Percentiles rank a stretch among this genome's conserved stretches.
These are phyloP conservation scores for Stagonosporopsis chrysanthemi DNA, from an alignment of 2,329 filamentous ascomycete genomes.

Conservation along the genomic window DNA sequence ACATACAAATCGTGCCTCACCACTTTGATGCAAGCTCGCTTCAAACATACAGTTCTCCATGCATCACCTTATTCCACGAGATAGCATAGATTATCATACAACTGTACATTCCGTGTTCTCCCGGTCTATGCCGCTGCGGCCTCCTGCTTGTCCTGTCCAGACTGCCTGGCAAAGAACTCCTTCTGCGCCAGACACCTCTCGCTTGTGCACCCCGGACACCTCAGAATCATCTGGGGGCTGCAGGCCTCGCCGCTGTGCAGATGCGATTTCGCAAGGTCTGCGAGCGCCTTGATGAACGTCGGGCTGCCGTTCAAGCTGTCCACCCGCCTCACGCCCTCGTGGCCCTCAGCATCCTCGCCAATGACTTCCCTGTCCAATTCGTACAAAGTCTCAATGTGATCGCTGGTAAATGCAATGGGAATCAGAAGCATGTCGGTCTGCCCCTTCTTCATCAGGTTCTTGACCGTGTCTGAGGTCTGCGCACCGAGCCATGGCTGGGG, in stretches of 20 bases:
- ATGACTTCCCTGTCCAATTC: conserved; percentile 96
- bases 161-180: conserved; percentile 66
- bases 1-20: not conserved
- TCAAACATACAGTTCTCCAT: not conserved
- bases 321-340: conserved; percentile 75
- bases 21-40: not conserved
- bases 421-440: conserved; percentile 91
- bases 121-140: conserved; percentile 21
- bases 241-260: conserved; percentile 73
- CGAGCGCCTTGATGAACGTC: conserved; percentile 88
- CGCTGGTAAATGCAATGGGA: conserved; percentile 97
- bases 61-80: not conserved
- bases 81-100: conserved; percentile 19
- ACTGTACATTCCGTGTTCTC: conserved; percentile 11
- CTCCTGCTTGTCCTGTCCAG: conserved; percentile 36
- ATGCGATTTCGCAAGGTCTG: conserved; percentile 84
- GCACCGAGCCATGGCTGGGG: conserved; percentile 95
- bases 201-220: conserved; percentile 93
- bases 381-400: conserved; percentile 96
- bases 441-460: conserved; percentile 87
- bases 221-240: conserved; percentile 84
- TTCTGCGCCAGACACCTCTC: conserved; percentile 83
- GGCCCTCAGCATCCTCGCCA: conserved; percentile 70
- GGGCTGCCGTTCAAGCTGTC: conserved; percentile 92
- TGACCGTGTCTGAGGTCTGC: conserved; percentile 87